Evolutionary conservation across 345 rosid genomes (phyloP).

Genomic region (Syzygium oleosum): DNA sequence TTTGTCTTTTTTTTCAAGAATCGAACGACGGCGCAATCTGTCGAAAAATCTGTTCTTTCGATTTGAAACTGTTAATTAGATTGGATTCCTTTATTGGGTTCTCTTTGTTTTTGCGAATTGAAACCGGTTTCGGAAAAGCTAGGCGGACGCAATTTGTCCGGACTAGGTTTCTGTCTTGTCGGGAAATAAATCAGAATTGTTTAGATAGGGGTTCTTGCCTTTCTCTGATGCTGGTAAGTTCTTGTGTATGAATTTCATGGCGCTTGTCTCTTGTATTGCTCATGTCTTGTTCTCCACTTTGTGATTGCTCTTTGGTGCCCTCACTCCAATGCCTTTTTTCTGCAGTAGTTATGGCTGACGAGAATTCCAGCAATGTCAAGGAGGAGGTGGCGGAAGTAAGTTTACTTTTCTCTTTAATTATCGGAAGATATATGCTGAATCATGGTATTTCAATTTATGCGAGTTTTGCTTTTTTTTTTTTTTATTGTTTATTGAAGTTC

Average conservation of each 20-base stretch:
- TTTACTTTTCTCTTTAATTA: not conserved
- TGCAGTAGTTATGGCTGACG: constrained; percentile 41
- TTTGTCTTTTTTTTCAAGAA: not conserved
- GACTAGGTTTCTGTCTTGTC: not conserved
- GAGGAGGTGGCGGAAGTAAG: constrained; percentile 53
- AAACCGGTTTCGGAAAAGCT: not conserved
- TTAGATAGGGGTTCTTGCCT: not conserved
- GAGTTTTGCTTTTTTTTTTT: no score
- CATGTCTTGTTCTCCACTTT: not conserved
- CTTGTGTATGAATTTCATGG: not conserved
- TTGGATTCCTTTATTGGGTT: not conserved
- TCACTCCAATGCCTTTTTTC: not conserved
- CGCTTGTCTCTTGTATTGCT: not conserved
- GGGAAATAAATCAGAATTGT: not conserved
- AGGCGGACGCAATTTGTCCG: not conserved
- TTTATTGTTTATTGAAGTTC: not conserved
- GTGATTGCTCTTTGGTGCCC: not conserved
- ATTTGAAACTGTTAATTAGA: not conserved
- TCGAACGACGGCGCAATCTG: not conserved
- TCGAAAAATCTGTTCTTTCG: not conserved
- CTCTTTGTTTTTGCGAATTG: not conserved
- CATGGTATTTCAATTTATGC: not conserved
- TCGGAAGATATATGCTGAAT: not conserved
- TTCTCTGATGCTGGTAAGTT: not conserved
- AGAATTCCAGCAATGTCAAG: constrained; percentile 26